phyloP scores from a whole-genome alignment of 306 rosid genomes.

The Cicer arietinum region DNA sequence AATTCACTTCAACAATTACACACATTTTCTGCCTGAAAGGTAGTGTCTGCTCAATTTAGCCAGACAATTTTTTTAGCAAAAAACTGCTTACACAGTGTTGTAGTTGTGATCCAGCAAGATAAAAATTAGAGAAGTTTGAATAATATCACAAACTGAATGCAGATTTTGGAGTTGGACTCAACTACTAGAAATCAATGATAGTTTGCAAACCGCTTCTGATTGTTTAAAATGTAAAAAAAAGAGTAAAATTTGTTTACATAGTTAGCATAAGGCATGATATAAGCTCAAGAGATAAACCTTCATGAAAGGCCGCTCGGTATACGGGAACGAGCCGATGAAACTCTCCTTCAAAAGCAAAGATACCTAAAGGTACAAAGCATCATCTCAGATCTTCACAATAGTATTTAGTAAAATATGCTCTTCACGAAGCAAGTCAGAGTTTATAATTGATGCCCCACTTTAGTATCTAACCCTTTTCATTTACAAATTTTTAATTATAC shows the following conservation, averaged over 20 bases:
- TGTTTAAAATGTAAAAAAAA: background rate
- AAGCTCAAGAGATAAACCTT: constrained; percentile 68
- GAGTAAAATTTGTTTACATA: background rate
- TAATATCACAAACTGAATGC: constrained; percentile 13
- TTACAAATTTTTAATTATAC: background rate
- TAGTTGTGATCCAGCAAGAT: constrained; percentile 15
- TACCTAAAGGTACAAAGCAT: constrained; percentile 60
- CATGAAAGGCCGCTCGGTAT: constrained; percentile 89
- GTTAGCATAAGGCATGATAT: constrained; percentile 25
- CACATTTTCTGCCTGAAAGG: constrained; percentile 20
- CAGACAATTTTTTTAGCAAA: background rate
- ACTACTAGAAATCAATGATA: constrained; percentile 20
- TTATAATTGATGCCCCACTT: constrained; percentile 32
- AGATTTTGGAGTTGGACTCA: constrained; percentile 18
- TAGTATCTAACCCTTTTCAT: constrained; percentile 8
- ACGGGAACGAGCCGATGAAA: constrained; percentile 86
- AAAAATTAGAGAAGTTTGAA: constrained; percentile 15
- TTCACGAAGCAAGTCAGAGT: constrained; percentile 27
- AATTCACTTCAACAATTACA: constrained; percentile 24
- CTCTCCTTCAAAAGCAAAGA: constrained; percentile 98
- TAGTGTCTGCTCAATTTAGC: constrained; percentile 11
- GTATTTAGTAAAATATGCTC: constrained; percentile 24
- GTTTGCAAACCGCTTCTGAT: constrained; percentile 26
- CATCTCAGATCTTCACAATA: constrained; percentile 42
- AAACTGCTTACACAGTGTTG: background rate